Conservation (phyloP, 164 flowering plant genomes). For the Echeveria elegans region DNA sequence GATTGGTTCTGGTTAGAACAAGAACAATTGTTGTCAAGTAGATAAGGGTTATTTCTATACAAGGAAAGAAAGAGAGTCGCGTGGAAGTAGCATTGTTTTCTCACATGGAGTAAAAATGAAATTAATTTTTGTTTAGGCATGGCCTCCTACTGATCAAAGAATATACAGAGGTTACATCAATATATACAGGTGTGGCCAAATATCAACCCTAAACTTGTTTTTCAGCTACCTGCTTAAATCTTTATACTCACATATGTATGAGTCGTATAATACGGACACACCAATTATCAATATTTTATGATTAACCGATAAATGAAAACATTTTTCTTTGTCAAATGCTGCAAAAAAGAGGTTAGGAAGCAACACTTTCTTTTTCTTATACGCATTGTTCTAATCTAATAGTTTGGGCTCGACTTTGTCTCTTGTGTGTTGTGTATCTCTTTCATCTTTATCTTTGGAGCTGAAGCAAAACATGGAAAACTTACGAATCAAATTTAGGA, state of each 20-base stretch:
- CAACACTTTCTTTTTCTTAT: not conserved
- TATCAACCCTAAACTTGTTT: not conserved
- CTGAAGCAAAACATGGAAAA: not conserved
- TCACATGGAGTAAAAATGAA: not conserved
- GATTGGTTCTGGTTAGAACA: too few species aligned
- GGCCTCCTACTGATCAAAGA: not conserved
- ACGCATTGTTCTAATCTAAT: not conserved
- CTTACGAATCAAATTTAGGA: not conserved
- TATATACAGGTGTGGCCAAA: not conserved
- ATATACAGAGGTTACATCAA: not conserved
- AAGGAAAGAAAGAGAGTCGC: not conserved
- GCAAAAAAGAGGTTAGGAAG: not conserved
- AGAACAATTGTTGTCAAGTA: too few species aligned
- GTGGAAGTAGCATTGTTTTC: not conserved
- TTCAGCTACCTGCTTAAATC: too few species aligned
- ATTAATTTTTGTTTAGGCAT: not conserved
- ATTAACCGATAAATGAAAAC: too few species aligned
- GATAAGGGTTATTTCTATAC: too few species aligned
- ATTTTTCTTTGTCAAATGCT: too few species aligned
- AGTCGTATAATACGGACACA: too few species aligned
- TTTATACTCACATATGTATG: too few species aligned
- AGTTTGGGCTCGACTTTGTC: not conserved
- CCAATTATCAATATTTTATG: too few species aligned
- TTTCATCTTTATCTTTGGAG: not conserved
- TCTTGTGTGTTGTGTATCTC: not conserved